Conservation (phyloP, 2,329 filamentous ascomycete species). For the Alternaria sp. region DNA sequence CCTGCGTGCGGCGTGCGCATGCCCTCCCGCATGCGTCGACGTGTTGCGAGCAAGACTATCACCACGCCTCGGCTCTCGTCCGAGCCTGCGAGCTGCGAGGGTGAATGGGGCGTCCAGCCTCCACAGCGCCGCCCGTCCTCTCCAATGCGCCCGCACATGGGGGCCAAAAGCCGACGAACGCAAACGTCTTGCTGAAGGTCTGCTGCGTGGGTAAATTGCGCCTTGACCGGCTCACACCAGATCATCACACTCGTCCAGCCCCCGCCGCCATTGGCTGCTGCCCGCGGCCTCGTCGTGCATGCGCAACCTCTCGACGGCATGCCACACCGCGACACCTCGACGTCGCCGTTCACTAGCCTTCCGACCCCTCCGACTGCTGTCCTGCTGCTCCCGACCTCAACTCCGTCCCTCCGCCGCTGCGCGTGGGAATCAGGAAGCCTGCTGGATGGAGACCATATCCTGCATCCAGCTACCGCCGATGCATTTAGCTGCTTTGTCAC, state of each 20-base stretch:
- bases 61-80: conserved; percentile 12
- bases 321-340: conserved; percentile 29
- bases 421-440: conserved; percentile 21
- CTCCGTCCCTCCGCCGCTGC: not conserved
- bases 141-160: conserved; percentile 5
- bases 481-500: conserved; percentile 30
- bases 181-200: not conserved
- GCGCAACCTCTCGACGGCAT: conserved; percentile 26
- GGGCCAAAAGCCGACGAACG: conserved; percentile 10
- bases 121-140: not conserved
- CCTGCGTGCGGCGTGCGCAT: conserved; percentile 16
- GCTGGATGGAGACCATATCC: conserved; percentile 32
- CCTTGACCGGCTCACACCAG: conserved; percentile 14
- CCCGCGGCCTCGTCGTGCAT: conserved; percentile 28
- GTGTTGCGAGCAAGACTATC: not conserved
- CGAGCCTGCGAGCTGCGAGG: not conserved
- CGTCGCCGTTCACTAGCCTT: not conserved
- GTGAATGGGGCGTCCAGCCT: not conserved
- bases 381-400: not conserved
- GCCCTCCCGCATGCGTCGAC: conserved; percentile 1
- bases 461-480: conserved; percentile 25
- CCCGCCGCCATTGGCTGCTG: conserved; percentile 18
- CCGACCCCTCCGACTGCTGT: conserved; percentile 7
- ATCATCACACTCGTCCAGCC: conserved; percentile 11
- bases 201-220: conserved; percentile 14